These are phyloP conservation scores for Antitrichia curtipendula DNA, from an alignment of 225 moss, liverwort and hornwort genomes.

Conservation along the genomic window DNA sequence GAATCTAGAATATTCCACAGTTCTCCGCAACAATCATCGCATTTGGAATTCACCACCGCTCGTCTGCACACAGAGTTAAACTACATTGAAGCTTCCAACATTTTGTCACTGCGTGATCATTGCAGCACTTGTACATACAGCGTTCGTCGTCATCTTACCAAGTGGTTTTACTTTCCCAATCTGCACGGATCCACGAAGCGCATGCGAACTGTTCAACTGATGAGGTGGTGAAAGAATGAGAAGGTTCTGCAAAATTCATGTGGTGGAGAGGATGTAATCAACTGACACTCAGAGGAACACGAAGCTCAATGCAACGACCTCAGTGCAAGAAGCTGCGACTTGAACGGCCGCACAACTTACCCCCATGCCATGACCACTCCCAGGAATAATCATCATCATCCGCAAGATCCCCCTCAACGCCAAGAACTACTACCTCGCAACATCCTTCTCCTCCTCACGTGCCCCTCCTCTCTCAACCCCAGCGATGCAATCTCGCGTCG, in stretches of 20 bases:
- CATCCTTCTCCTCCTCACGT: constrained; percentile 8
- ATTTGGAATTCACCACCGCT: neutral
- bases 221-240: neutral
- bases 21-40: neutral
- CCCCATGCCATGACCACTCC: constrained; percentile 2
- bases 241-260: neutral
- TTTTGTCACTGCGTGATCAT: neutral
- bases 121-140: neutral
- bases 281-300: neutral
- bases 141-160: neutral
- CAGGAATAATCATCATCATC: neutral
- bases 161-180: neutral
- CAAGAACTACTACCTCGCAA: constrained; percentile 2
- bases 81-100: neutral
- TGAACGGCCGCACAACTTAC: constrained; percentile 15
- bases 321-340: constrained; percentile 9
- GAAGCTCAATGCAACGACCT: neutral
- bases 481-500: neutral
- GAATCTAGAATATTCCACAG: neutral
- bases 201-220: neutral
- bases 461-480: constrained; percentile 1
- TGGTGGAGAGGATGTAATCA: neutral
- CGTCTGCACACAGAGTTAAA: neutral
- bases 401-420: constrained; percentile 10
- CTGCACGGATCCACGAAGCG: neutral